Conservation (phyloP, 768 basidiomycete species). For the Clitopilus passeckerianus region DNA sequence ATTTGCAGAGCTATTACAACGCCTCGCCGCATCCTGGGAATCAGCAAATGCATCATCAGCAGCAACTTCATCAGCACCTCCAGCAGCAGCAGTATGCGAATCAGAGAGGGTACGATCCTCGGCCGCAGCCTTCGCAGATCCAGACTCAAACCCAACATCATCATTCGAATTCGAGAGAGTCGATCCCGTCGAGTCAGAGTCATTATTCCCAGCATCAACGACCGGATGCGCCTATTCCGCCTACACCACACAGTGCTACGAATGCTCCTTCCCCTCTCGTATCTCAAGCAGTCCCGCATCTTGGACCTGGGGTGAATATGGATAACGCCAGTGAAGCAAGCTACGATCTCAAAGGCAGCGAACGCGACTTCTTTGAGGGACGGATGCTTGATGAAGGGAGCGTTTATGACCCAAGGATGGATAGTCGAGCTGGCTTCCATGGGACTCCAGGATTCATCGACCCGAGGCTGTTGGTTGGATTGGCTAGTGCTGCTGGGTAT, state of each 20-base stretch:
- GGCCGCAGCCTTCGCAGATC: neutral
- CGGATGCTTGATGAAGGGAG: neutral
- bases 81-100: constrained; percentile 9
- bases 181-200: constrained; percentile 48
- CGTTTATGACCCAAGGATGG: neutral
- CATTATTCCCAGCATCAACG: constrained; percentile 55
- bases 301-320: neutral
- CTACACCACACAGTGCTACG: constrained; percentile 73
- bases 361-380: neutral
- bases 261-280: constrained; percentile 67
- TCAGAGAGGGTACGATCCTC: constrained; percentile 4
- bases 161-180: constrained; percentile 56
- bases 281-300: too few species aligned
- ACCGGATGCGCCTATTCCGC: constrained; percentile 73
- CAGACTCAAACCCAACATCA: constrained; percentile 15
- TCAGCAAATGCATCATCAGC: constrained; percentile 6
- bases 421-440: neutral
- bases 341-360: constrained; percentile 1
- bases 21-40: constrained; percentile 2
- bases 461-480: neutral
- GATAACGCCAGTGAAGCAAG: neutral
- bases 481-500: neutral
- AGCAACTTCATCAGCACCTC: constrained; percentile 7
- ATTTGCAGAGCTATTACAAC: neutral
- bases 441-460: neutral